Evolutionary conservation across 371 early-diverging fungal species (phyloP).

Genomic region (Mortierella sp.): DNA sequence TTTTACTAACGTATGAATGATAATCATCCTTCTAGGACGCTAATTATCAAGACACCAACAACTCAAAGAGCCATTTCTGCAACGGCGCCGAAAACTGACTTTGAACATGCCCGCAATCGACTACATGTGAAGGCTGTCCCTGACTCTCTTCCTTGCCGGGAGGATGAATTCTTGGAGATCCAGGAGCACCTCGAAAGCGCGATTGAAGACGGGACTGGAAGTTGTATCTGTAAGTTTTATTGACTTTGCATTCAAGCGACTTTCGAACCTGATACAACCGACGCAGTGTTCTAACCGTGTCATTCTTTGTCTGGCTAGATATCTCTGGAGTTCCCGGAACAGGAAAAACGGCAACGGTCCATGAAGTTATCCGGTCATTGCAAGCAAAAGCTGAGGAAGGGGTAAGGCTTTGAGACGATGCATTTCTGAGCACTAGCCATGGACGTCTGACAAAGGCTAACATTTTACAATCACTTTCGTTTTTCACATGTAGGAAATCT

Average conservation of each 20-base stretch:
- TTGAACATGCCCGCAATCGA: slow-evolving; percentile 78
- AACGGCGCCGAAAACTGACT: slow-evolving; percentile 46
- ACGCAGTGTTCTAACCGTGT: neutral
- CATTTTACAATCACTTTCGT: neutral
- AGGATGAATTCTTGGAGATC: slow-evolving; percentile 88
- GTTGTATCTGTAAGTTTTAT: slow-evolving; percentile 80
- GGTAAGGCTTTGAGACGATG: slow-evolving; percentile 50
- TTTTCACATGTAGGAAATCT: slow-evolving; percentile 62
- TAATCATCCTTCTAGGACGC: slow-evolving; percentile 13
- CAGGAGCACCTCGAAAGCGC: slow-evolving; percentile 78
- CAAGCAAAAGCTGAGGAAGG: slow-evolving; percentile 76
- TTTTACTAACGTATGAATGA: too few species aligned
- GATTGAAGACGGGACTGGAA: slow-evolving; percentile 82
- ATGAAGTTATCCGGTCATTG: slow-evolving; percentile 85
- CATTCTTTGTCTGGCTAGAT: slow-evolving; percentile 59
- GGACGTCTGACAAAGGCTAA: neutral
- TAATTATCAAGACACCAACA: slow-evolving; percentile 24
- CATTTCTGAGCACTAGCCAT: too few species aligned
- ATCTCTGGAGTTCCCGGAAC: slow-evolving; percentile 98
- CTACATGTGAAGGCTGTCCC: slow-evolving; percentile 94
- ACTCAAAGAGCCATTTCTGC: slow-evolving; percentile 41
- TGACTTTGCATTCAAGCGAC: neutral
- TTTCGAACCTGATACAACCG: neutral
- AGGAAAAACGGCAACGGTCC: slow-evolving; percentile 97
- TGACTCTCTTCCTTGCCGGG: slow-evolving; percentile 90